A percentile compares a stretch with the other conserved stretches of the same genome.
Conservation (phyloP, 495 filamentous ascomycete species). For the Acidiella bohemica region DNA sequence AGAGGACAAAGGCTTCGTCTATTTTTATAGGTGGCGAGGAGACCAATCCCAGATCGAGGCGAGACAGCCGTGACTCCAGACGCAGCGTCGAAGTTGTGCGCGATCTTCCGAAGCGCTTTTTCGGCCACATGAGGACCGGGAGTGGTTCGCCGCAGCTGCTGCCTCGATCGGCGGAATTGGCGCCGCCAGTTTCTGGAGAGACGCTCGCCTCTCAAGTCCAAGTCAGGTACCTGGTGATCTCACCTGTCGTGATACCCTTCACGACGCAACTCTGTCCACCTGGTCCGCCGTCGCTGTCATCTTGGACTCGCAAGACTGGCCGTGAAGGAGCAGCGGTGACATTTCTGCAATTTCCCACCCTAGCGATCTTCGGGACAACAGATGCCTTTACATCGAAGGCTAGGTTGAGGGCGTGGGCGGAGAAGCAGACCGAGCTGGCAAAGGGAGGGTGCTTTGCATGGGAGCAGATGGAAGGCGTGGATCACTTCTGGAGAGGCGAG, state of each 20-base stretch:
- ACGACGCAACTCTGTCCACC: slow-evolving; percentile 39
- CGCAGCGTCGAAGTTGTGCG: slow-evolving; percentile 19
- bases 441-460: slow-evolving; percentile 33
- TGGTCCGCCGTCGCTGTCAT: slow-evolving; percentile 5
- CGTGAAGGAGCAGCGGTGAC: neutral
- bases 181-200: slow-evolving; percentile 9
- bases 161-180: slow-evolving; percentile 23
- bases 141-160: neutral
- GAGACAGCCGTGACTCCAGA: slow-evolving; percentile 22
- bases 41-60: slow-evolving; percentile 17
- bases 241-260: slow-evolving; percentile 60
- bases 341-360: slow-evolving; percentile 42
- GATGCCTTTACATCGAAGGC: slow-evolving; percentile 62
- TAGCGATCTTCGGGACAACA: slow-evolving; percentile 66
- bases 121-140: slow-evolving; percentile 6
- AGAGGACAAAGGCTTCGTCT: slow-evolving; percentile 8
- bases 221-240: slow-evolving; percentile 64
- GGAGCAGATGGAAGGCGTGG: slow-evolving; percentile 52
- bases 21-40: slow-evolving; percentile 29
- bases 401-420: slow-evolving; percentile 58
- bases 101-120: slow-evolving; percentile 19
- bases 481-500: slow-evolving; percentile 72
- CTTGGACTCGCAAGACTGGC: neutral
- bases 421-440: slow-evolving; percentile 34
- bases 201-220: slow-evolving; percentile 7